Percentiles rank a stretch among this genome's conserved stretches.
phyloP scores from a whole-genome alignment of 163 green algal species.

The Smithsoniella earleae region DNA sequence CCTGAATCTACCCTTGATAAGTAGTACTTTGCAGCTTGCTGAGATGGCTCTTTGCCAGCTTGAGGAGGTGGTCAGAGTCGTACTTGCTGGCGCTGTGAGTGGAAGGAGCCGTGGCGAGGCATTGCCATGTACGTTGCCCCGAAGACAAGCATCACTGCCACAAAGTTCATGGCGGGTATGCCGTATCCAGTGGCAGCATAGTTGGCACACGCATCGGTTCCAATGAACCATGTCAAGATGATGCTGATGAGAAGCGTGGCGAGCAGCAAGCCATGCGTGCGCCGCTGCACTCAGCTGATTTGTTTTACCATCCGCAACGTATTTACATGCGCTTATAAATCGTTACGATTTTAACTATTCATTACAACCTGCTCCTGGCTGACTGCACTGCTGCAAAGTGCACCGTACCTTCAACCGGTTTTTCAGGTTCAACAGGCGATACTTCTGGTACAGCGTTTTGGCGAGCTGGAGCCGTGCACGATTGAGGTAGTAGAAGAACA shows the following conservation, averaged over 20 bases:
- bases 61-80: too few species aligned
- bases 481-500: neutral
- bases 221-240: constrained; percentile 34
- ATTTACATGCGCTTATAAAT: too few species aligned
- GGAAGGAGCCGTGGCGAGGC: too few species aligned
- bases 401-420: constrained; percentile 35
- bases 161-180: constrained; percentile 28
- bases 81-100: too few species aligned
- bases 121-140: too few species aligned
- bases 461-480: constrained; percentile 31
- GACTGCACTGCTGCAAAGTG: too few species aligned
- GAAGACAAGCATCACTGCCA: too few species aligned
- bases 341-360: too few species aligned
- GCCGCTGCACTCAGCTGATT: constrained; percentile 24
- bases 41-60: too few species aligned
- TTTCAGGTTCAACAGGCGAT: constrained; percentile 31
- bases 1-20: too few species aligned
- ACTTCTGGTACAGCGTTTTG: constrained; percentile 34
- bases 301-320: neutral
- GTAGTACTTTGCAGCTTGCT: too few species aligned
- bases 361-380: too few species aligned
- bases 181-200: constrained; percentile 32
- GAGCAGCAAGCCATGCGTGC: neutral
- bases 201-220: constrained; percentile 30
- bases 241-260: constrained; percentile 28